These are phyloP conservation scores for Eimeria acervulina DNA, from an alignment of 169 alveolate genomes.

Conservation along the genomic window DNA sequence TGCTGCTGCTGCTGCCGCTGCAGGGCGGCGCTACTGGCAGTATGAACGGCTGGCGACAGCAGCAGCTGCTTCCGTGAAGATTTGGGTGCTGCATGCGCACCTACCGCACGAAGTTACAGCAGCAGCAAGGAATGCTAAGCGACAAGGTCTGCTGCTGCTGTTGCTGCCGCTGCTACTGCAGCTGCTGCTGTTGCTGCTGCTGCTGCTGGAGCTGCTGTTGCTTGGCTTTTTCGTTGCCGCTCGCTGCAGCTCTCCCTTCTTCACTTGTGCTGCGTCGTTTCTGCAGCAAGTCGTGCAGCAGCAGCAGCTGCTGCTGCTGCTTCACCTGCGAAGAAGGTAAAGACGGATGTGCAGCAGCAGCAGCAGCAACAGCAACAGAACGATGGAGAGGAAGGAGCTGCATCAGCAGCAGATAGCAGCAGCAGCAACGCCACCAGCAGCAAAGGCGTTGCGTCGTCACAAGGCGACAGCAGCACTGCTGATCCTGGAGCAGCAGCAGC, in stretches of 20 bases:
- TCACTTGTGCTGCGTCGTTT: not conserved
- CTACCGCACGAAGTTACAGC: constrained; percentile 50
- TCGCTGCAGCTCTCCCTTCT: not conserved
- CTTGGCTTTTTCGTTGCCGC: too few relatives aligned
- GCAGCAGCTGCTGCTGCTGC: constrained; percentile 60
- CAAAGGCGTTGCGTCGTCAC: not conserved
- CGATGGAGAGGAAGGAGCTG: not conserved
- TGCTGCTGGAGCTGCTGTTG: not conserved
- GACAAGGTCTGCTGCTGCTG: constrained; percentile 60
- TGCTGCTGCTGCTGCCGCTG: constrained; percentile 63
- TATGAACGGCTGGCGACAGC: constrained; percentile 82
- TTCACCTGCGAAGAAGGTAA: constrained; percentile 24
- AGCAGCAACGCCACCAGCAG: too few relatives aligned
- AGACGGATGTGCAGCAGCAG: not conserved
- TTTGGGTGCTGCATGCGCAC: constrained; percentile 81
- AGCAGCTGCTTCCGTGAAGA: constrained; percentile 78
- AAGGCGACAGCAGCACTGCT: not conserved
- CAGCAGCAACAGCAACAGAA: constrained; percentile 42
- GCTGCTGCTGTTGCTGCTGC: constrained; percentile 17
- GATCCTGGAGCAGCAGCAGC: constrained; percentile 19
- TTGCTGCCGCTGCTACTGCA: not conserved
- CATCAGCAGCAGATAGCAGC: too few relatives aligned
- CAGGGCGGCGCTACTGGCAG: constrained; percentile 70
- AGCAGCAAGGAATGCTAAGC: constrained; percentile 35
- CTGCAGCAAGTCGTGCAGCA: constrained; percentile 65